These are phyloP conservation scores for Aspergillus terreus DNA, from an alignment of 2,329 filamentous ascomycete genomes.

Conservation along the genomic window DNA sequence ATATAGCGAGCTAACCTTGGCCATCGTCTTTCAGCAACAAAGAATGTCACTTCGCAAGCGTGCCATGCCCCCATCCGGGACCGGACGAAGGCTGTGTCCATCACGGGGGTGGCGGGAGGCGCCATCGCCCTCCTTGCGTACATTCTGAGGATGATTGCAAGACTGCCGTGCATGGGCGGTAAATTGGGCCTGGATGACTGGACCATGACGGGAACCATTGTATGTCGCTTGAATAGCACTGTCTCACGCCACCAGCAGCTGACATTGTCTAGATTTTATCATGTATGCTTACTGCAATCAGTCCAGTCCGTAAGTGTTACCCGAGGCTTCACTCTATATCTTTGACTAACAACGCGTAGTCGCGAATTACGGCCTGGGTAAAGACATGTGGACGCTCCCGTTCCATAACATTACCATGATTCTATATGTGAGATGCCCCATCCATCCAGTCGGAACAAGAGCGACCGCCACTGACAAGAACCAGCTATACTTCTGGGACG, in stretches of 20 bases:
- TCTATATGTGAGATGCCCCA: constrained; percentile 27
- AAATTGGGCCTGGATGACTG: constrained; percentile 40
- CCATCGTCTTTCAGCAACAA: constrained; percentile 27
- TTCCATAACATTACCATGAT: constrained; percentile 42
- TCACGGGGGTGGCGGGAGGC: constrained; percentile 31
- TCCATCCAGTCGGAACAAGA: constrained; percentile 14
- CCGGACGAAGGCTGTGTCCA: constrained; percentile 27
- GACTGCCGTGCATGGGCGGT: constrained; percentile 31
- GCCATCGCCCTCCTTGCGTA: constrained; percentile 33
- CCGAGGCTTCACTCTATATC: constrained; percentile 18
- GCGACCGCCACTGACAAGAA: constrained; percentile 19
- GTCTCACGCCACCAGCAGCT: neutral
- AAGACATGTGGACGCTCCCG: constrained; percentile 45
- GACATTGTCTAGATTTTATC: neutral
- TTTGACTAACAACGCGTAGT: constrained; percentile 28
- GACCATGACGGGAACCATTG: constrained; percentile 30
- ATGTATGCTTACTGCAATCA: constrained; percentile 2
- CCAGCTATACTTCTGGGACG: constrained; percentile 28
- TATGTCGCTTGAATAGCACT: neutral
- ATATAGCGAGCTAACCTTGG: constrained; percentile 7
- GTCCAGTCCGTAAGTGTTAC: neutral
- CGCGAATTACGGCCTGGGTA: constrained; percentile 38
- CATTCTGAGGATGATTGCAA: constrained; percentile 35
- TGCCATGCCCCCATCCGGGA: constrained; percentile 40
- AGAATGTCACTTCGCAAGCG: constrained; percentile 39